These are phyloP conservation scores for Agapanthus africanus DNA, from an alignment of 106 monocot genomes.

Conservation along the genomic window DNA sequence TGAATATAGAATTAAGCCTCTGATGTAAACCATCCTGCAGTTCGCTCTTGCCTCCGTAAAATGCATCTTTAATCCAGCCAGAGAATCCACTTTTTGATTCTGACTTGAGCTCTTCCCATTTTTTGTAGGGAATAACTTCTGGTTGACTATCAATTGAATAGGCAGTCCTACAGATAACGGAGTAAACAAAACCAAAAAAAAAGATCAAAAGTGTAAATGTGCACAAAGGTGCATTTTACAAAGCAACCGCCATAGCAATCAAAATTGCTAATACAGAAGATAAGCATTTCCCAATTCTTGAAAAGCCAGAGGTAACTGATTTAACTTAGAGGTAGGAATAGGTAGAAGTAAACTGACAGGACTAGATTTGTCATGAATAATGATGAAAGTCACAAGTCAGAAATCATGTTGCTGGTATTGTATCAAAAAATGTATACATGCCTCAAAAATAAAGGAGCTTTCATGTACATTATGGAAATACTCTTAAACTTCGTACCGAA, in stretches of 20 bases:
- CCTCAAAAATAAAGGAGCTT: neutral
- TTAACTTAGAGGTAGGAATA: neutral
- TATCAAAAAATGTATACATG: neutral
- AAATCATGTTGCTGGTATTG: neutral
- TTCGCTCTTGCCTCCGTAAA: constrained; percentile 47
- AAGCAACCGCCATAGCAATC: neutral
- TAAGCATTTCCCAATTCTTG: neutral
- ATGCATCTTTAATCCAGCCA: constrained; percentile 80
- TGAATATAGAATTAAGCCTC: constrained; percentile 59
- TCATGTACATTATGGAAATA: neutral
- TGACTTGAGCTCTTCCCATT: constrained; percentile 69
- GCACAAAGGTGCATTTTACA: neutral
- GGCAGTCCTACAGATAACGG: constrained; percentile 35
- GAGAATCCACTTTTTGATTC: constrained; percentile 39
- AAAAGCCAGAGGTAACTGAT: neutral
- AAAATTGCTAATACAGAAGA: neutral
- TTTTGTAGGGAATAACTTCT: constrained; percentile 65
- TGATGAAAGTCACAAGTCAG: neutral
- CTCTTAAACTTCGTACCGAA: neutral
- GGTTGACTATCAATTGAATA: constrained; percentile 50
- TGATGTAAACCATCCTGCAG: constrained; percentile 46
- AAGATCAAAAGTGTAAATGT: neutral
- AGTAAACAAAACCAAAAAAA: no score
- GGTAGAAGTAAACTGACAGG: neutral
- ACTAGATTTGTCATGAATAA: neutral